Evolutionary conservation across 2,329 filamentous ascomycete genomes (phyloP).

Genomic region (Gnomoniopsis sp.): DNA sequence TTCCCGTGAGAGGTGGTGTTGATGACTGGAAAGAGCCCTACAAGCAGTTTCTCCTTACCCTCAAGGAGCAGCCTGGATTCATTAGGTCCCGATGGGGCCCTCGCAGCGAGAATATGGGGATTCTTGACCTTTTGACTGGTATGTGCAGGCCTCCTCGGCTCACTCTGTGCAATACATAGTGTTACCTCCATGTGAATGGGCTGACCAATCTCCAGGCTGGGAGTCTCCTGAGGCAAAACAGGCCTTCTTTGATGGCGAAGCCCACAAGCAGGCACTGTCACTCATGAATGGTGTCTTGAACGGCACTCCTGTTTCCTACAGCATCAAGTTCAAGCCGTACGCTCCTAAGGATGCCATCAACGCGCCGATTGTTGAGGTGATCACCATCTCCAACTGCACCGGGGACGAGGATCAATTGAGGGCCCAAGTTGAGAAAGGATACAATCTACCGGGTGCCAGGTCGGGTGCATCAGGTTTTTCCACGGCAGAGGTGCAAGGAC

Average conservation of each 20-base stretch:
- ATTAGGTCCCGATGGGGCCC: slow-evolving; percentile 28
- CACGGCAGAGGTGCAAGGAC: slow-evolving; percentile 17
- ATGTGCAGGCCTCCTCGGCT: background rate
- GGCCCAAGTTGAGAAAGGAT: slow-evolving; percentile 21
- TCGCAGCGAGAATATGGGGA: slow-evolving; percentile 24
- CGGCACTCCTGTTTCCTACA: slow-evolving; percentile 22
- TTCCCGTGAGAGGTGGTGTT: slow-evolving; percentile 24
- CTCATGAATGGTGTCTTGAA: slow-evolving; percentile 20
- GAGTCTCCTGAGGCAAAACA: slow-evolving; percentile 20
- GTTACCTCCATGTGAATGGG: background rate
- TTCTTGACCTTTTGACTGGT: slow-evolving; percentile 26
- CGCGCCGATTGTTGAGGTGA: slow-evolving; percentile 31
- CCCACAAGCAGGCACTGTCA: slow-evolving; percentile 19
- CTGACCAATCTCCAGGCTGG: slow-evolving; percentile 21
- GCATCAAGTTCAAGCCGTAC: slow-evolving; percentile 26
- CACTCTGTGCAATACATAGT: background rate
- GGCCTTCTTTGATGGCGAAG: slow-evolving; percentile 20
- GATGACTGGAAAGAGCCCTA: slow-evolving; percentile 27
- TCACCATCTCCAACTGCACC: slow-evolving; percentile 40
- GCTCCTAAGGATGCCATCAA: slow-evolving; percentile 27
- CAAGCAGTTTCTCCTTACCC: slow-evolving; percentile 25
- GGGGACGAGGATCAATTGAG: slow-evolving; percentile 31
- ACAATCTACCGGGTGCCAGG: slow-evolving; percentile 23
- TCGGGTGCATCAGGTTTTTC: slow-evolving; percentile 24
- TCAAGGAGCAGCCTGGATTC: slow-evolving; percentile 25